Evolutionary conservation across 106 monocot species (phyloP).

Genomic region (Apostasia shenzhenica): DNA sequence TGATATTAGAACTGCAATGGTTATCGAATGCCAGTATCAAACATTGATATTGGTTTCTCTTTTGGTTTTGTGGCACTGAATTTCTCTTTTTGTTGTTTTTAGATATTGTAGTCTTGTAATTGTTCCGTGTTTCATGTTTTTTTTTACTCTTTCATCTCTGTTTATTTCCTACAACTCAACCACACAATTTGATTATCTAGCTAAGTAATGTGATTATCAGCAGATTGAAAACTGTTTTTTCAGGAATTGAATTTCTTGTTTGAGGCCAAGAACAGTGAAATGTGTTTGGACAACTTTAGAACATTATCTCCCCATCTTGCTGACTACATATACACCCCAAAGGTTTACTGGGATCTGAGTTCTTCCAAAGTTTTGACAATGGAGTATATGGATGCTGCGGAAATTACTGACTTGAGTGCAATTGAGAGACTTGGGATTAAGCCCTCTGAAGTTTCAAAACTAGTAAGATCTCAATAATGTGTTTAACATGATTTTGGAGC

Average conservation of each 20-base stretch:
- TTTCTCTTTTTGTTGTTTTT: no score
- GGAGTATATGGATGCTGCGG: conserved; percentile 94
- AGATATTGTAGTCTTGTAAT: no score
- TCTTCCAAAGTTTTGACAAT: conserved; percentile 87
- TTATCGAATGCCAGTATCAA: no score
- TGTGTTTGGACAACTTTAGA: conserved; percentile 82
- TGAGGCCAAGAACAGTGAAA: conserved; percentile 86
- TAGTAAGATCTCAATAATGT: conserved; percentile 36
- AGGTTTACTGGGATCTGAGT: conserved; percentile 78
- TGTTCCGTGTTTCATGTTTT: no score
- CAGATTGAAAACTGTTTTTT: conserved; percentile 11
- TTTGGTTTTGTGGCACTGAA: no score
- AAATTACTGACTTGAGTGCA: conserved; percentile 75
- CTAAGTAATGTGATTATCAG: not conserved
- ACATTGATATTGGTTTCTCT: no score
- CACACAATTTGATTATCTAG: not conserved
- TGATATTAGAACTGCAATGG: no score
- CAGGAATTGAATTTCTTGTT: conserved; percentile 92
- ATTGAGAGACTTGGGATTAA: conserved; percentile 51
- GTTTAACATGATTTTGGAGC: not conserved
- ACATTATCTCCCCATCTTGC: conserved; percentile 82
- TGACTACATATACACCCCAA: conserved; percentile 70
- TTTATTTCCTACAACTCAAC: no score
- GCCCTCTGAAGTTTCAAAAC: conserved; percentile 69
- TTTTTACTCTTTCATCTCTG: no score